Conservation (phyloP, 23 red algal species). For the Gracilaria domingensis region DNA sequence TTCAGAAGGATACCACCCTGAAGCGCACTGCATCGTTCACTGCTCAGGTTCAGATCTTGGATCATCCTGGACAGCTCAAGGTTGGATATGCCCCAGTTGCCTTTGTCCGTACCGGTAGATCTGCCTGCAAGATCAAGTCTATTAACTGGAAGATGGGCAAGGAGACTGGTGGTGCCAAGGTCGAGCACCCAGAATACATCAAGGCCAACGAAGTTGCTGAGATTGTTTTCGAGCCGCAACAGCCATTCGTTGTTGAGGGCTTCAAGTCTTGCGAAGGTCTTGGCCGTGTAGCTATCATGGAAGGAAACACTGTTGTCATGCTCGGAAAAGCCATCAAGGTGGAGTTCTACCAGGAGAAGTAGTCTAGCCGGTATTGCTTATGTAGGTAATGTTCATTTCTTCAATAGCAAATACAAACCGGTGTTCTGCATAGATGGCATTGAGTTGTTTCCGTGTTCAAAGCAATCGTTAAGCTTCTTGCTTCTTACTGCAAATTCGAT, state of each 20-base stretch:
- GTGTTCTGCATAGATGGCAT: conserved; percentile 34
- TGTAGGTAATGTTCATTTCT: conserved; percentile 24
- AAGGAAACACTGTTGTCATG: conserved; percentile 83
- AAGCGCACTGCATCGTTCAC: conserved; percentile 80
- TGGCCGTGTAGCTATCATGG: conserved; percentile 96
- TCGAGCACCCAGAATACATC: conserved; percentile 91
- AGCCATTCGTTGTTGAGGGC: conserved; percentile 95
- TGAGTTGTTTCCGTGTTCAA: conserved; percentile 53
- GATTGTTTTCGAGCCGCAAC: conserved; percentile 88
- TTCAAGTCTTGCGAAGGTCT: conserved; percentile 95
- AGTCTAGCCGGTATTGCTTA: conserved; percentile 46
- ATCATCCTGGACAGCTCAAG: conserved; percentile 98
- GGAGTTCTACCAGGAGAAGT: conserved; percentile 53
- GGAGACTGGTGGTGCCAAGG: conserved; percentile 93
- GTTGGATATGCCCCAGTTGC: conserved; percentile 96
- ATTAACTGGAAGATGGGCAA: conserved; percentile 97
- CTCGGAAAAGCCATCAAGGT: conserved; percentile 80
- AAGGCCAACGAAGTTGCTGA: conserved; percentile 98
- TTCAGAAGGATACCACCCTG: conserved; percentile 82
- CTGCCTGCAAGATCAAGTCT: conserved; percentile 92
- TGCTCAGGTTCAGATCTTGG: conserved; percentile 96
- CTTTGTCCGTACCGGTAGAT: conserved; percentile 89
- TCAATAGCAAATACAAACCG: conserved; percentile 51
- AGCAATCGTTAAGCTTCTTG: conserved; percentile 43
- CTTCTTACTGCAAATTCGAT: conserved; percentile 52